Conservation (phyloP, 495 filamentous ascomycete genomes). For the Aspergillus avenaceus region DNA sequence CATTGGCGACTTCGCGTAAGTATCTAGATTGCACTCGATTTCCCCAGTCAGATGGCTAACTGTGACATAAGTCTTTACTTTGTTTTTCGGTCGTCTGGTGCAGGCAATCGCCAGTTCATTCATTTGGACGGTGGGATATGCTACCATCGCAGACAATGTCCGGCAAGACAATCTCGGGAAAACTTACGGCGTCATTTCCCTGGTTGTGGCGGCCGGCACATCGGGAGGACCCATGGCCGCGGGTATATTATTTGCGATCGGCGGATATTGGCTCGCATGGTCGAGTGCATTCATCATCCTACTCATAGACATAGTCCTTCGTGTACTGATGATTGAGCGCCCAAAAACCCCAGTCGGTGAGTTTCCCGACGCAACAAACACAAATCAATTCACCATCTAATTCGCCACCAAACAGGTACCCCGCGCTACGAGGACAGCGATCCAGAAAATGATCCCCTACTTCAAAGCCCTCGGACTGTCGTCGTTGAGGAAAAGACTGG, state of each 20-base stretch:
- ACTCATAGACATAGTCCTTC: constrained; percentile 17
- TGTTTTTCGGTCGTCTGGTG: constrained; percentile 21
- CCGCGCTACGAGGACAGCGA: neutral
- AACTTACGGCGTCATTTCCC: constrained; percentile 12
- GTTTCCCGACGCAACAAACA: neutral
- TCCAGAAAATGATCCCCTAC: constrained; percentile 10
- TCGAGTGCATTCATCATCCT: constrained; percentile 19
- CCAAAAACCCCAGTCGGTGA: neutral
- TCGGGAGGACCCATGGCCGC: constrained; percentile 19
- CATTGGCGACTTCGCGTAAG: constrained; percentile 11
- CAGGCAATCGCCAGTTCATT: constrained; percentile 16
- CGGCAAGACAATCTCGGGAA: constrained; percentile 18
- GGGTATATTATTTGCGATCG: constrained; percentile 18
- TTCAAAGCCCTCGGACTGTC: neutral
- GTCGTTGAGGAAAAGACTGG: constrained; percentile 3
- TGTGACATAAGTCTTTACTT: constrained; percentile 4
- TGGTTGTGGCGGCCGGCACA: constrained; percentile 18
- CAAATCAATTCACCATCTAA: neutral
- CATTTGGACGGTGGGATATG: constrained; percentile 21
- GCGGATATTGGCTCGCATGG: constrained; percentile 28
- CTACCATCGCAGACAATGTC: constrained; percentile 19
- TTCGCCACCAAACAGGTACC: neutral
- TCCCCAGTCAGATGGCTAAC: neutral
- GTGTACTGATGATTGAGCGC: constrained; percentile 24
- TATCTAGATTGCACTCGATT: neutral